Base-by-base conservation (phyloP, 169 alveolate genomes). In the Plasmodium knowlesi region DNA sequence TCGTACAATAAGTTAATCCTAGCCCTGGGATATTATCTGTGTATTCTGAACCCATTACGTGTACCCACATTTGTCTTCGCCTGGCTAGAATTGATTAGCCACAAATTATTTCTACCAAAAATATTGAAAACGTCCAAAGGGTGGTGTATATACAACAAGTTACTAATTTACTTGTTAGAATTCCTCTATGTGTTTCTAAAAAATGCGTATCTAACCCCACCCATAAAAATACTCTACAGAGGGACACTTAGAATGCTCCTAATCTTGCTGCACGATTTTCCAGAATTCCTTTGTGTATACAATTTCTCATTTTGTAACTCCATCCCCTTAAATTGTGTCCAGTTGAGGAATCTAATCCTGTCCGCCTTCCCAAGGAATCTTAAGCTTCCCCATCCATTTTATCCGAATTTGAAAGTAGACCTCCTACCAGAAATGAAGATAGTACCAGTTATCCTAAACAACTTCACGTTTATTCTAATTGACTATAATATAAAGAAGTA, bases 1-100 rank as follows among this genome's bases (percentile, higher is more conserved):
- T 92, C 94, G 32, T 96, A 96, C 71, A 91, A 94, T 43, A 94
- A 95, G 22, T 95, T 95, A 81, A 89, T 96, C 28, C 84, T 97
- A 25, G 95, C 98, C 41, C 82, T 97, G 46, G 96, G 97, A 16
- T 82, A 96, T 76, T 95, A 95, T 41, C 92, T 96, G 10, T 93
- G 95, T 73, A 92, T 93, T 57, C 82, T 98, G 32, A 96, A 96
- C 92, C 99, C 99, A 67, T 84, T 94, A 82, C 93, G 98, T 37
- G 98, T 98, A 39, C 99, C 99, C 12, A 99, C 98, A n/a, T 99
- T 99, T 92, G 93, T 99, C 32, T 98, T 97, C 93, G 98, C 99
- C 41, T 99, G 99, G 99, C 89, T 99, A 32, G 99, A 98, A 91
- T 95, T 99, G 78, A 95, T 99, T 10, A 97, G 99, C 22, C 99